Evolutionary conservation across 495 filamentous ascomycete species (phyloP), one percentile per base, ranked within the genome.

Genomic region (Talaromyces liani): DNA sequence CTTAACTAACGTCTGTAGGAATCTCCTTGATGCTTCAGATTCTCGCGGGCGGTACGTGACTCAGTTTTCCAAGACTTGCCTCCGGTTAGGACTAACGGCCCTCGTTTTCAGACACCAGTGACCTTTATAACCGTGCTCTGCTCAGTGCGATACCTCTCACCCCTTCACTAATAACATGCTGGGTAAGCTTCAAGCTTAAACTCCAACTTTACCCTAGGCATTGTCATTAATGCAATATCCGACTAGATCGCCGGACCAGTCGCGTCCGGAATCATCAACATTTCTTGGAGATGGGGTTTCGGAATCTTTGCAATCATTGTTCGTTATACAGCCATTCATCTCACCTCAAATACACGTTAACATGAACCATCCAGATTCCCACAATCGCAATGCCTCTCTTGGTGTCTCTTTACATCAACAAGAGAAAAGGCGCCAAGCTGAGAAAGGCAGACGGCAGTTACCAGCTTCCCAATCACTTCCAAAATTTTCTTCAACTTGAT

Each of bases 21-120:
- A 59, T 59, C n/a, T 59, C 57, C 5, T 36, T 59, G 57, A 59
- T 59, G 57, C 57, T 59, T 59, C 57, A 59, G 31, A 59, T 59
- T n/a, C 31, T 59, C 9, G 57, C 57, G 18, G 57, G 57, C 16
- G 57, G 57, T 59, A 39, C 22, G 57, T 59, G n/a, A 16, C 47
- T 51, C 47, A 22, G 36, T 14, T 14, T 36, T 41, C 25, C 57
- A 39, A 39, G 29, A 4, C 31, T 36, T 36, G 57, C 12, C 36
- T 29, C 18, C 6, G 22, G 41, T 29, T 39, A 51, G 16, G 2
- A 24, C 57, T 59, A 22, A 59, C 16, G 8, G 33, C 20, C 14
- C 36, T 16, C 6, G 36, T n/a, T 18, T 20, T 22, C 33, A 59
- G 57, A 59, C 57, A 59, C 57, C 57, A 59, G 57, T 36, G 57